These are phyloP conservation scores for Sapria himalayana DNA, from an alignment of 345 rosid genomes.

Conservation along the genomic window DNA sequence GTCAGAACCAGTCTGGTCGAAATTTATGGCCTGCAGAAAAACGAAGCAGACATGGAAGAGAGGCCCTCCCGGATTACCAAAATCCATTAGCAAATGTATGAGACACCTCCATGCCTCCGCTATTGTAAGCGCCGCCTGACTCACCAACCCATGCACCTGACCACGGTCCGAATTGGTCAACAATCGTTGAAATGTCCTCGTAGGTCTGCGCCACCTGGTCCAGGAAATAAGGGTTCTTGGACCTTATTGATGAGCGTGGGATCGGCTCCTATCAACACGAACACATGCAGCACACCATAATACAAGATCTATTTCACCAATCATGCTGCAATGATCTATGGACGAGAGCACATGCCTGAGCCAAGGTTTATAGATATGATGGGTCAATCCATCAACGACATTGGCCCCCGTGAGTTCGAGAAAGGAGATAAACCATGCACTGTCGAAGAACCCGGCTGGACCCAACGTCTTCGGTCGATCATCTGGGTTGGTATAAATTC, in stretches of 20 bases:
- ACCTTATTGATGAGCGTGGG: conserved; percentile 24
- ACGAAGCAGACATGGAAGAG: neutral
- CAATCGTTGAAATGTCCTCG: conserved; percentile 15
- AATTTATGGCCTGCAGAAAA: neutral
- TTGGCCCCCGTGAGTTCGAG: conserved; percentile 20
- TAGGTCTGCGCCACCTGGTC: conserved; percentile 12
- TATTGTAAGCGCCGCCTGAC: conserved; percentile 44
- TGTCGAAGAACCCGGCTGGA: conserved; percentile 34
- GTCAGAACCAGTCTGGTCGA: neutral
- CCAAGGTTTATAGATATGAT: conserved; percentile 46
- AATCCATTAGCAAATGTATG: conserved; percentile 34
- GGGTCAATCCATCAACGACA: conserved; percentile 27
- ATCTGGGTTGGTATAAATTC: conserved; percentile 12
- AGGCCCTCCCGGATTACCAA: conserved; percentile 21
- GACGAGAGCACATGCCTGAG: conserved; percentile 16
- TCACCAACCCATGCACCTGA: conserved; percentile 54
- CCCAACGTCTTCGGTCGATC: conserved; percentile 22
- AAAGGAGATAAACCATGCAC: conserved; percentile 21
- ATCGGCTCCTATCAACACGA: conserved; percentile 18
- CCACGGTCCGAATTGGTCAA: conserved; percentile 15
- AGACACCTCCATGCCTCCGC: conserved; percentile 32
- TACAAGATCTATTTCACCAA: too few species aligned
- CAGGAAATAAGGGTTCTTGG: conserved; percentile 24
- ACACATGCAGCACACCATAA: too few species aligned
- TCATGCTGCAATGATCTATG: too few species aligned